These are phyloP conservation scores for Neofusicoccum parvum DNA, from an alignment of 2,329 filamentous ascomycete genomes.

Conservation along the genomic window DNA sequence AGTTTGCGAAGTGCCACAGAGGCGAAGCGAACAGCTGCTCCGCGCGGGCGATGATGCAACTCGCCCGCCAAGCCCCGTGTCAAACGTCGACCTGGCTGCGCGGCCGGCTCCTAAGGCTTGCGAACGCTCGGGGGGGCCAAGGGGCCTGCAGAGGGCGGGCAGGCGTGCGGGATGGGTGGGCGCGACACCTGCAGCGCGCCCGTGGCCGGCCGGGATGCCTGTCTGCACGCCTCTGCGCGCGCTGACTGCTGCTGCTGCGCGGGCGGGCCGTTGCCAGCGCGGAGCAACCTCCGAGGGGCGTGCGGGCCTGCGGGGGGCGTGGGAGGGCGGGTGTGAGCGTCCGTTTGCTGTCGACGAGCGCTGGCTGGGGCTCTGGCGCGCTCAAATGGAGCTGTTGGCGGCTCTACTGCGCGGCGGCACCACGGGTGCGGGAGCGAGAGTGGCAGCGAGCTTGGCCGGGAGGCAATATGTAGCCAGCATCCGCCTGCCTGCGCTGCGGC, in stretches of 20 bases:
- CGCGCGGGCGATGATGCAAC: slow-evolving; percentile 20
- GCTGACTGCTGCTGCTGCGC: not conserved
- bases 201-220: slow-evolving; percentile 15
- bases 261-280: not conserved
- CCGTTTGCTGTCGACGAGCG: not conserved
- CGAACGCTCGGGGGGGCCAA: not conserved
- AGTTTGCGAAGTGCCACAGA: slow-evolving; percentile 21
- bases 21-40: slow-evolving; percentile 19
- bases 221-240: slow-evolving; percentile 2
- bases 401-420: slow-evolving; percentile 14
- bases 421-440: slow-evolving; percentile 5
- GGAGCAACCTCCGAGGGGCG: slow-evolving; percentile 18
- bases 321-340: not conserved
- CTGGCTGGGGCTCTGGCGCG: not conserved
- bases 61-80: slow-evolving; percentile 14
- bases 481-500: slow-evolving; percentile 18
- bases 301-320: not conserved
- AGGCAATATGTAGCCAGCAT: slow-evolving; percentile 19
- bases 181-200: slow-evolving; percentile 16
- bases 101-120: not conserved
- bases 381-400: slow-evolving; percentile 16
- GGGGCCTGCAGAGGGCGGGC: slow-evolving; percentile 10
- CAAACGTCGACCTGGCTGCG: not conserved
- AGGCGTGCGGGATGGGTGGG: not conserved
- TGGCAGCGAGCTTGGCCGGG: slow-evolving; percentile 17